Percentiles rank a stretch among this genome's conserved stretches.
Evolutionary conservation across 192 early-diverging fungal species (phyloP).

Genomic region (Kappamyces sp.): DNA sequence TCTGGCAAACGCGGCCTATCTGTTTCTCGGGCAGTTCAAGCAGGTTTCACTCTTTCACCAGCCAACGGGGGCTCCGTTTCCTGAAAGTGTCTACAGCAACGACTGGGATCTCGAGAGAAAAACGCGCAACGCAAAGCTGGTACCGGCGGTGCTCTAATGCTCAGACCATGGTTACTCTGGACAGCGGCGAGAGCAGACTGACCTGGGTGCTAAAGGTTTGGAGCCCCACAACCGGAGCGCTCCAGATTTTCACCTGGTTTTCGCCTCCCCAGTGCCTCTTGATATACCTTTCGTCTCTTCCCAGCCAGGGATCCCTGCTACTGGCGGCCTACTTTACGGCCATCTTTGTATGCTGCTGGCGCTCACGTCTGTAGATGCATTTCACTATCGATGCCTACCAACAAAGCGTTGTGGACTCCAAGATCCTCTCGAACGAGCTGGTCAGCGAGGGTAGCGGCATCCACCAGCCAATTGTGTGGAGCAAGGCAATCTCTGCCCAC

Average conservation of each 20-base stretch:
- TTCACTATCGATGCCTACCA: slow-evolving; percentile 5
- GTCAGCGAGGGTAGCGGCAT: slow-evolving; percentile 5
- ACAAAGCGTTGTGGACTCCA: slow-evolving; percentile 2
- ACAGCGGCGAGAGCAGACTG: not conserved
- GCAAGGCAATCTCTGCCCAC: not conserved
- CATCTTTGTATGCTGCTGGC: not conserved
- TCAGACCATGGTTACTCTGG: not conserved
- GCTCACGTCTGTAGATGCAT: not conserved
- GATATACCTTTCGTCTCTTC: not conserved
- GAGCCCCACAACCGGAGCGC: slow-evolving; percentile 1
- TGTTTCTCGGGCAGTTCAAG: not conserved
- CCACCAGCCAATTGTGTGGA: slow-evolving; percentile 8
- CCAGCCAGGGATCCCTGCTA: not conserved
- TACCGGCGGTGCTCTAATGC: slow-evolving; percentile 6
- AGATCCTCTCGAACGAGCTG: slow-evolving; percentile 6
- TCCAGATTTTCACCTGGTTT: slow-evolving; percentile 10
- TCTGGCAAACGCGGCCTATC: too few relatives aligned
- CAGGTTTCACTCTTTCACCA: slow-evolving; percentile 7
- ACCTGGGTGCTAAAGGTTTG: slow-evolving; percentile 12
- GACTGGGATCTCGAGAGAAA: slow-evolving; percentile 13
- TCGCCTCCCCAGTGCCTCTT: slow-evolving; percentile 5
- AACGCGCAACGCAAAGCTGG: slow-evolving; percentile 11
- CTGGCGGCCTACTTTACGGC: slow-evolving; percentile 7
- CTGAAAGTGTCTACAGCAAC: slow-evolving; percentile 7
- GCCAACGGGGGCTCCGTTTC: slow-evolving; percentile 7